These are phyloP conservation scores for Diaporthe sp. DNA, from an alignment of 2,329 filamentous ascomycete species.

Conservation along the genomic window DNA sequence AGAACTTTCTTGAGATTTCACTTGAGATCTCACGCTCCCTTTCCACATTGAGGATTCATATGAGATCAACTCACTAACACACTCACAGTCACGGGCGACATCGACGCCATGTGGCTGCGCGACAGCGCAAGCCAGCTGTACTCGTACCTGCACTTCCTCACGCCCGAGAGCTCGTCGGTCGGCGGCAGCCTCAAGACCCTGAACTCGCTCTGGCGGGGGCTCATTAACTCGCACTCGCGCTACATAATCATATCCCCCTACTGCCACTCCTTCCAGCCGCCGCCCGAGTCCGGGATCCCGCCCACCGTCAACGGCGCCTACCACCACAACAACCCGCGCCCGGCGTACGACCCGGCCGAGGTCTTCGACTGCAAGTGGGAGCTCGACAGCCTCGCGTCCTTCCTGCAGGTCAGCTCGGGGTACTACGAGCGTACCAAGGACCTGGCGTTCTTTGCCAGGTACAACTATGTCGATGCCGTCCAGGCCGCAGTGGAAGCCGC, in stretches of 20 bases:
- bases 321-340: constrained; percentile 70
- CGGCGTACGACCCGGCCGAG: constrained; percentile 74
- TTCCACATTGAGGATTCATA: neutral
- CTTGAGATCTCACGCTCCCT: neutral
- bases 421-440: constrained; percentile 77
- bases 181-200: constrained; percentile 75
- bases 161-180: constrained; percentile 60
- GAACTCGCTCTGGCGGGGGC: constrained; percentile 76
- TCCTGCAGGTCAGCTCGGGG: constrained; percentile 83
- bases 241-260: constrained; percentile 81
- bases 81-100: constrained; percentile 80
- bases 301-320: constrained; percentile 71
- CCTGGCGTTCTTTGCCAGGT: constrained; percentile 68
- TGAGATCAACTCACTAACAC: neutral
- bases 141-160: constrained; percentile 74
- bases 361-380: constrained; percentile 95
- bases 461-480: constrained; percentile 79
- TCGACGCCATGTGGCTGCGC: constrained; percentile 89
- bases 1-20: neutral
- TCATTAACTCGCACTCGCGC: constrained; percentile 79
- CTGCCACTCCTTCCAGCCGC: constrained; percentile 93
- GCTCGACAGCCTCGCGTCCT: constrained; percentile 88
- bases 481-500: constrained; percentile 76
- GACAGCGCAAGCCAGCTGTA: constrained; percentile 85
- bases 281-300: constrained; percentile 77